Evolutionary conservation across 73 alveolate species (phyloP), one percentile per base, ranked within the genome.

Genomic region (Symbiodinium natans): DNA sequence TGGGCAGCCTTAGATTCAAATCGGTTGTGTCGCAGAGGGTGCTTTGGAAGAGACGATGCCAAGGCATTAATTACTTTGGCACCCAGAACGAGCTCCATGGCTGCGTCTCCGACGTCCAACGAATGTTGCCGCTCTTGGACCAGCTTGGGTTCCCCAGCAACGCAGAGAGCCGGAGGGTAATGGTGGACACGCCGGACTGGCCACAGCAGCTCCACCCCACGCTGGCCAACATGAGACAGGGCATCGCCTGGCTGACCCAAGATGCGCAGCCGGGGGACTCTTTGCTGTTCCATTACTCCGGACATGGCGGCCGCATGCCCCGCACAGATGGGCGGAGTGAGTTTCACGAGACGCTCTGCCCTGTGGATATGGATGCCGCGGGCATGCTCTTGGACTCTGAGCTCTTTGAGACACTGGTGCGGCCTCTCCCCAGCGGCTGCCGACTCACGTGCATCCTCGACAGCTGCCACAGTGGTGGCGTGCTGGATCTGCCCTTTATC

Each of bases 261-360:
- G 97, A 71, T 42, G 97, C 97, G 13, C 75, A 90, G 54, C 97
- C 97, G 34, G 97, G 97, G 38, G 80, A 63, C 33, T 63, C 80
- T 4, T 29, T 63, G 38, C 80, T 63, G 80, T 52, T 92, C 83
- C 98, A 92, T 85, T 92, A 92, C 83, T 92, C 98, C 8, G 98
- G 98, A 41, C 98, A 92, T 25, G 98, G 98, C 19, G 98, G 98
- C 17, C 98, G 92, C 52, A 90, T 90, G 97, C 97, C 97, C 25
- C 97, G 97, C 36, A 10, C 43, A 29, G 97, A 73, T 23, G 97
- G 97, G 13, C n/a, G 25, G 36, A 74, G 84, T 43, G 97, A 90
- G 54, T 90, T 52, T 52, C 97, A 90, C n/a, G 97, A 90, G 54
- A 90, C 97, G 21, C 52, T 90, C 3, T 90, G 97, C 89, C 97